Evolutionary conservation across 2,329 filamentous ascomycete species (phyloP), one percentile per base, ranked within the genome.

Genomic region (Penicillium corylophilum): DNA sequence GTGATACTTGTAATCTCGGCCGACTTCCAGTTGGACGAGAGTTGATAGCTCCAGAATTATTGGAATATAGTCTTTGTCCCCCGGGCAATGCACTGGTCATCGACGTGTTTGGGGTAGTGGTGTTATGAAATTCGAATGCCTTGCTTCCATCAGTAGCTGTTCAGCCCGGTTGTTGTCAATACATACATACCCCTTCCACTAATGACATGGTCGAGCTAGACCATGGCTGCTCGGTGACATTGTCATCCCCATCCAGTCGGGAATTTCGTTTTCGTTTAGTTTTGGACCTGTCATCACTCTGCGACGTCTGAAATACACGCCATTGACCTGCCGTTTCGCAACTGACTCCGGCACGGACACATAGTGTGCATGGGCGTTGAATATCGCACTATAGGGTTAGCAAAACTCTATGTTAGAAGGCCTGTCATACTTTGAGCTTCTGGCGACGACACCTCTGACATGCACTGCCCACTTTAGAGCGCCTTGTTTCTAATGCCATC

Each of bases 331-430:
- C 38, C n/a, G 36, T 51, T 36, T 53, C 29, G 35, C 67, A 71
- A 4, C 56, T 48, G 12, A 60, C 51, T 5, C 60, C 58, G 2
- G 66, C 61, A 28, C 64, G 57, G 9, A 53, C 22, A 22, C 69
- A 71, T 15, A 71, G 39, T 0, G 65, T 69, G 46, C 68, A 71
- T 9, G 69, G 69, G 2, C 68, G 65, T 23, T 65, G 46, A 23
- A 63, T 54, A 39, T 67, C 65, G 48, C 65, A 67, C 65, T 67
- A 38, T 6, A 29, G 15, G 28, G 46, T 48, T 20, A 48, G 46
- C 20, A 31, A 7, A 20, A 8, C 13, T 22, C n/a, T 22, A 13
- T 16, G 8, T 10, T 28, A 29, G 33, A 18, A n/a, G 22, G 16
- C 16, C 18, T 8, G 5, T 44, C 45, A 35, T 15, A 65, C 63